A percentile compares a stretch with the other conserved stretches of the same genome.
Evolutionary conservation across 1,284 basidiomycete genomes (phyloP).

Genomic region (Thecaphora thlaspeos): DNA sequence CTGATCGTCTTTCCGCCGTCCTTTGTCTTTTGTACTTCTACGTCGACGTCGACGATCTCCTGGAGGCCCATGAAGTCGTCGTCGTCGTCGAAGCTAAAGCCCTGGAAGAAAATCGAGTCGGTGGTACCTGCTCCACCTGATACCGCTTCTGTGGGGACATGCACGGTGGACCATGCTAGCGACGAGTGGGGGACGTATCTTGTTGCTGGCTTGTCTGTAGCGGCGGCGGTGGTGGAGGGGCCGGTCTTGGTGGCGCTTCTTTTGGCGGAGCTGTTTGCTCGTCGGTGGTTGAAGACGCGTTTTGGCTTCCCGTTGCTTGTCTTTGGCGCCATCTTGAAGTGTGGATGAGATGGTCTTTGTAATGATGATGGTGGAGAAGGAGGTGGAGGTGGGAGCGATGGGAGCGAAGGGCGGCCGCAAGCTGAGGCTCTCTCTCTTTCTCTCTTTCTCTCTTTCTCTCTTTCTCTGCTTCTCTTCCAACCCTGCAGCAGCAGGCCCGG

Average conservation of each 20-base stretch:
- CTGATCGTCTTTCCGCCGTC: slow-evolving; percentile 36
- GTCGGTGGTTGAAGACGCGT: too few species aligned
- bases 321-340: too few species aligned
- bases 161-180: slow-evolving; percentile 38
- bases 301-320: slow-evolving; percentile 8
- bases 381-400: too few species aligned
- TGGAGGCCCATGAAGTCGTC: slow-evolving; percentile 55
- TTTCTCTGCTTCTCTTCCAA: too few species aligned
- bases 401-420: too few species aligned
- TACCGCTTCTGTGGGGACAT: slow-evolving; percentile 29
- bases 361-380: too few species aligned
- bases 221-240: slow-evolving; percentile 1
- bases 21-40: slow-evolving; percentile 29
- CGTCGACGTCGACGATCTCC: slow-evolving; percentile 50
- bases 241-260: neutral
- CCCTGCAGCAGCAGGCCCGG: too few species aligned
- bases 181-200: slow-evolving; percentile 19
- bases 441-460: too few species aligned
- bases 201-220: slow-evolving; percentile 7
- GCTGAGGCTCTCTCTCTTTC: too few species aligned
- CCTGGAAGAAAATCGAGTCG: slow-evolving; percentile 35
- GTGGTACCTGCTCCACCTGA: slow-evolving; percentile 32
- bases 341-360: too few species aligned
- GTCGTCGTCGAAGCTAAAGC: slow-evolving; percentile 28
- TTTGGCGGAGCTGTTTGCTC: slow-evolving; percentile 2